Percentiles rank a stretch among this genome's conserved stretches.
Conservation (phyloP, 371 early-diverging fungal species). For the Mortierella sp. region DNA sequence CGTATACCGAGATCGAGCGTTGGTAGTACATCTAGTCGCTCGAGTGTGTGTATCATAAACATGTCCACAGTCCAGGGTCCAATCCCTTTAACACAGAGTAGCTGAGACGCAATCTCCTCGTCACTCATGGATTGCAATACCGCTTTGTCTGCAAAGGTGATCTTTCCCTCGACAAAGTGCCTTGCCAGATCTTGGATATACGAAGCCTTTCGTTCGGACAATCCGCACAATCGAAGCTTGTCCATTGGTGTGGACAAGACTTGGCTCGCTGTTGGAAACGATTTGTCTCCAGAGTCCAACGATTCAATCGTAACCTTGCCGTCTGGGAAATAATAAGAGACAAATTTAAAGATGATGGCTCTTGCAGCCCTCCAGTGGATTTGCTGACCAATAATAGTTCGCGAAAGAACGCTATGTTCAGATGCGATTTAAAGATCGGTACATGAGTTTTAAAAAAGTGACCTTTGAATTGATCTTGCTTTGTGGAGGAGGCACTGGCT, state of each 20-base stretch:
- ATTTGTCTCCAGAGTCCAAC: slow-evolving; percentile 54
- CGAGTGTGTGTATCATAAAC: slow-evolving; percentile 76
- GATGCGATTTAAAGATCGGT: background rate
- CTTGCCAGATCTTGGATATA: slow-evolving; percentile 68
- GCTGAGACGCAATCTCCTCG: slow-evolving; percentile 58
- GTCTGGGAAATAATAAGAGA: slow-evolving; percentile 56
- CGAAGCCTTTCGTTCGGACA: slow-evolving; percentile 69
- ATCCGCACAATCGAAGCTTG: slow-evolving; percentile 60
- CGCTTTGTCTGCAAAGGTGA: slow-evolving; percentile 57
- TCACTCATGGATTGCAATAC: slow-evolving; percentile 59
- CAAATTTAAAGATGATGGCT: slow-evolving; percentile 63
- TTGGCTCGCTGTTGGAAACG: slow-evolving; percentile 61
- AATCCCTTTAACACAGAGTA: slow-evolving; percentile 70
- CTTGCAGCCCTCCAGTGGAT: slow-evolving; percentile 71
- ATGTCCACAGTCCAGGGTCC: slow-evolving; percentile 80
- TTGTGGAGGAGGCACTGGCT: background rate
- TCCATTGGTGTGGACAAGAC: slow-evolving; percentile 52
- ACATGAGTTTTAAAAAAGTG: background rate
- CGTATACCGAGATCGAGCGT: slow-evolving; percentile 72
- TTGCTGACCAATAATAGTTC: slow-evolving; percentile 70
- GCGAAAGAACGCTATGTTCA: slow-evolving; percentile 37
- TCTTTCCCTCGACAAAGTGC: slow-evolving; percentile 62
- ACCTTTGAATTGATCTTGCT: background rate
- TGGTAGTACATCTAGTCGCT: slow-evolving; percentile 73
- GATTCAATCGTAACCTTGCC: slow-evolving; percentile 29